A percentile compares a stretch with the other conserved stretches of the same genome.
Conservation (phyloP, 352 stramenopile genomes). For the Pythium guiyangense region DNA sequence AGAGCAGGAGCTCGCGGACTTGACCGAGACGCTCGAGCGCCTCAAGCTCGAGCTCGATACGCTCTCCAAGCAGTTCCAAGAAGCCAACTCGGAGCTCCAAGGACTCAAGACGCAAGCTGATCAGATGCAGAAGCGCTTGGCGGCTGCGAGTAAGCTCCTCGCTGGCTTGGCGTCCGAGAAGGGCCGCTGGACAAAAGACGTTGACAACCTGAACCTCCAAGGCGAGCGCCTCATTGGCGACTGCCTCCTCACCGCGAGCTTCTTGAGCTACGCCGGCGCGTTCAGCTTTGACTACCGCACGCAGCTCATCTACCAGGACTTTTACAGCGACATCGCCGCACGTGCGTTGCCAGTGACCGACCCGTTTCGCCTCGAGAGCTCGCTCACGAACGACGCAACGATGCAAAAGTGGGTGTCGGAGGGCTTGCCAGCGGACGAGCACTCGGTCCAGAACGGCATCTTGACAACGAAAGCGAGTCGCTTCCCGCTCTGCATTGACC, state of each 20-base stretch:
- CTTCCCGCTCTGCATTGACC: slow-evolving; percentile 95
- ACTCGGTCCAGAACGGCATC: slow-evolving; percentile 95
- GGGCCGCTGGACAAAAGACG: slow-evolving; percentile 91
- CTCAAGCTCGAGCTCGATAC: slow-evolving; percentile 87
- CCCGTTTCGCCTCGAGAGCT: slow-evolving; percentile 86
- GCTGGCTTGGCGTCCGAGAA: slow-evolving; percentile 90
- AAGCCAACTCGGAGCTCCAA: slow-evolving; percentile 91
- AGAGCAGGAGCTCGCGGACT: slow-evolving; percentile 82
- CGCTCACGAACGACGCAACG: slow-evolving; percentile 91
- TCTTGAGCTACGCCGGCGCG: slow-evolving; percentile 88
- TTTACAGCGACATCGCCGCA: slow-evolving; percentile 79
- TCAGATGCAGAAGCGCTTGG: slow-evolving; percentile 93
- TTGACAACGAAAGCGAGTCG: slow-evolving; percentile 91
- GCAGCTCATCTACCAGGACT: slow-evolving; percentile 87
- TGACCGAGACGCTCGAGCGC: slow-evolving; percentile 81
- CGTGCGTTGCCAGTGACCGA: slow-evolving; percentile 81
- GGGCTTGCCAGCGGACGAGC: slow-evolving; percentile 91
- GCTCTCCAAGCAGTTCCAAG: slow-evolving; percentile 89
- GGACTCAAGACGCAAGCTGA: slow-evolving; percentile 90
- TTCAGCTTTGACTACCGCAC: slow-evolving; percentile 91
- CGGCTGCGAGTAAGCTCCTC: slow-evolving; percentile 91
- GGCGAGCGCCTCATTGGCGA: slow-evolving; percentile 87
- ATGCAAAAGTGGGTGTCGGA: slow-evolving; percentile 94
- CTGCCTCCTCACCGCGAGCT: slow-evolving; percentile 87
- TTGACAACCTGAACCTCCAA: slow-evolving; percentile 81